Conservation (phyloP, 441 rosid genomes). For the Kokia cookei region DNA sequence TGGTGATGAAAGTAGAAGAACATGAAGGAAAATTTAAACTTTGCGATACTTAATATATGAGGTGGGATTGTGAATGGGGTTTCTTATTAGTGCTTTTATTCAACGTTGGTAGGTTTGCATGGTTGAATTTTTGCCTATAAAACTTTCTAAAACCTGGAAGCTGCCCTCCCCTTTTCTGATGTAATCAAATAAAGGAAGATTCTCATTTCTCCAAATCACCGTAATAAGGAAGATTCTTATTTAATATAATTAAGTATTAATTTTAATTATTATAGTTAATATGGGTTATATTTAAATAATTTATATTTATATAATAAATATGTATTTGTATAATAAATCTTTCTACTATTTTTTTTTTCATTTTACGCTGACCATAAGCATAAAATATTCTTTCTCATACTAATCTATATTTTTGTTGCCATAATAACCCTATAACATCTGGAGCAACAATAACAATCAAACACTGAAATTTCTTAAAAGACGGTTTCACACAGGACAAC, state of each 20-base stretch:
- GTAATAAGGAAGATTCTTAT: too few relatives aligned
- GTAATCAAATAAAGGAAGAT: not conserved
- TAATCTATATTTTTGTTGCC: too few relatives aligned
- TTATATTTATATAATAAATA: too few relatives aligned
- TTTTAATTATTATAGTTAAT: too few relatives aligned
- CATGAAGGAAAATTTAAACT: not conserved
- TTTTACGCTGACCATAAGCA: too few relatives aligned
- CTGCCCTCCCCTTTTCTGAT: not conserved
- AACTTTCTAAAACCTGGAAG: not conserved
- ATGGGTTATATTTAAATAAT: too few relatives aligned
- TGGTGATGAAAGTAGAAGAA: not conserved
- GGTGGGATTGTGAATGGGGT: too few relatives aligned
- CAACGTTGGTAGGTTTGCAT: slow-evolving; percentile 15
- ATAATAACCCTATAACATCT: not conserved
- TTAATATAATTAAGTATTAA: too few relatives aligned
- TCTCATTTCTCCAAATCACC: not conserved
- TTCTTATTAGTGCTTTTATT: not conserved
- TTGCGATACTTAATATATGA: not conserved
- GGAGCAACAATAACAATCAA: not conserved
- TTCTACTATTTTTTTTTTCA: too few relatives aligned
- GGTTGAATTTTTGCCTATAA: not conserved
- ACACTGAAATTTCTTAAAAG: not conserved
- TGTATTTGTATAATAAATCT: too few relatives aligned
- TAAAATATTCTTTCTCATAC: too few relatives aligned
- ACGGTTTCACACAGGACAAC: not conserved